Conservation (phyloP, 1,284 basidiomycete genomes). For the Cutaneotrichosporon curvatum region DNA sequence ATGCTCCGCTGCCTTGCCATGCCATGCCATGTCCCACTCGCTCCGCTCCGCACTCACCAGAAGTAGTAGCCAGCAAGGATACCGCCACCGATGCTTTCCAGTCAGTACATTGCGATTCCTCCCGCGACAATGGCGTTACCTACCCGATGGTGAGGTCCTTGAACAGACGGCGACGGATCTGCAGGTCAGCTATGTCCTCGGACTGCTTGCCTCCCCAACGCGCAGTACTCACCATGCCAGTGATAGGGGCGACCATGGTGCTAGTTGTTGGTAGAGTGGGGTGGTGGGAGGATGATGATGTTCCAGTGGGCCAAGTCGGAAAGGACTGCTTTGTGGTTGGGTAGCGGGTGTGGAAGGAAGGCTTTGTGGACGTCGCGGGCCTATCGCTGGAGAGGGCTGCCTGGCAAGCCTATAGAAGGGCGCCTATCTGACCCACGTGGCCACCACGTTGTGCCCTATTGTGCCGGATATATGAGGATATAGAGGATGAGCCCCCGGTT, state of each 20-base stretch:
- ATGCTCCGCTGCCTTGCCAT: neutral
- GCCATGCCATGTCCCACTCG: too few species aligned
- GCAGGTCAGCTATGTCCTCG: constrained; percentile 1
- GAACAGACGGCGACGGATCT: constrained; percentile 12
- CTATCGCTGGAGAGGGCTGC: too few species aligned
- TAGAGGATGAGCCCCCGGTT: too few species aligned
- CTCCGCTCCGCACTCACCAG: constrained; percentile 18
- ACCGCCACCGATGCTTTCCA: constrained; percentile 14
- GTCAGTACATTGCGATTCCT: too few species aligned
- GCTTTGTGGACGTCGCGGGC: too few species aligned
- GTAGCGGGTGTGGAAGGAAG: neutral
- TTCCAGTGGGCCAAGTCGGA: neutral
- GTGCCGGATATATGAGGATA: too few species aligned
- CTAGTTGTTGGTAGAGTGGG: constrained; percentile 5
- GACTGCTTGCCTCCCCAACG: too few species aligned
- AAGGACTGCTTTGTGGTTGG: neutral
- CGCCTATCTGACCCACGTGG: too few species aligned
- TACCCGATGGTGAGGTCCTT: constrained; percentile 12
- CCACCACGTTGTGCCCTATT: too few species aligned
- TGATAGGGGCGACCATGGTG: constrained; percentile 16
- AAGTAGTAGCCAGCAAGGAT: constrained; percentile 13
- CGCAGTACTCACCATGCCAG: constrained; percentile 15
- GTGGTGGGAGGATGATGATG: constrained; percentile 9
- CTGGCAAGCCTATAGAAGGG: too few species aligned
- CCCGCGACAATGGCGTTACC: too few species aligned